Evolutionary conservation across 768 basidiomycete species (phyloP), one percentile per base, ranked within the genome.

Genomic region (Naematelia aurantialba): DNA sequence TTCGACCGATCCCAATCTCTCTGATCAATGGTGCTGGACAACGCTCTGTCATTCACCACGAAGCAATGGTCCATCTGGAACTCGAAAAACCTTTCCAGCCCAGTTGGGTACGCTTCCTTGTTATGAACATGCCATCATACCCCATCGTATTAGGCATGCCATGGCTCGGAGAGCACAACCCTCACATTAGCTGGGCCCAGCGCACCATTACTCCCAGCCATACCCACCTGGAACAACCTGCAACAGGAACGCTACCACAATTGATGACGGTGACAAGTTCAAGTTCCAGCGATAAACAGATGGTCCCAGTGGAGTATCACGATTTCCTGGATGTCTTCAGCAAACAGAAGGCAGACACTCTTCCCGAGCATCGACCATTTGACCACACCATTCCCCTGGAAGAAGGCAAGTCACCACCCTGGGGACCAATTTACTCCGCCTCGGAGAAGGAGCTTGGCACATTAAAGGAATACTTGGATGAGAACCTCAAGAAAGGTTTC

Each of bases 401-500:
- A 24, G 57, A 61, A 3, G 69, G 64, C 22, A 47, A 49, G 30
- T 48, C 24, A 10, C 65, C 61, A 3, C 55, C 59, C 2, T 62
- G 50, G 24, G 58, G 69, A 8, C 62, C 60, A 5, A 56, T 73
- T 8, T 69, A 71, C 52, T 57, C 56, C 27, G 34, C 69, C 2
- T 68, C 71, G 0, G 58, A 58, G 53, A 30, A 19, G 3, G 66
- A 73, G 54, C 61, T 62, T 1, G 44, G 60, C 34, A 69, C 54
- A 3, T 50, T 67, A 2, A 25, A 48, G 5, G 30, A 54, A 4
- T 72, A 65, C 31, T 50, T 72, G 14, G 42, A 69, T 21, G 64
- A 74, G 31, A 69, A 68, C 45, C 57, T 69, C 10, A 44, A 22
- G 13, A 74, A 74, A 53, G 56, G 48, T 3, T 58, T 58, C 56